Evolutionary conservation across 306 rosid species (phyloP), one percentile per base, ranked within the genome.

Genomic region (Abrus pulchellus): DNA sequence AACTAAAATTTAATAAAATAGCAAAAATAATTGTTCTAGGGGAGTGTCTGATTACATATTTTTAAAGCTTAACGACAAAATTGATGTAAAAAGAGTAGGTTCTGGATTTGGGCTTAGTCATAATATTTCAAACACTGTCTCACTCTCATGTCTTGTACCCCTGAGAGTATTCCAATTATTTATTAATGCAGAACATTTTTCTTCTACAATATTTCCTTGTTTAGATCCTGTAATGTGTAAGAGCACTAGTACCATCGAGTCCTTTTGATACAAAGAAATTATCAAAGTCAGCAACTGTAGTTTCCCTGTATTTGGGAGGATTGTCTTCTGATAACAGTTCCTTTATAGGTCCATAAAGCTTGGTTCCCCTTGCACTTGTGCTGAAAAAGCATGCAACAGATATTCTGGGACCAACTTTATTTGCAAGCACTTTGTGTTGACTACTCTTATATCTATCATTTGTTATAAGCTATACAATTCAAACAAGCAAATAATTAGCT

Each of bases 301-400:
- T 84, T 65, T 73, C 90, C 49, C 78, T 76, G 14, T 89, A 92
- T 27, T 68, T 85, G 6, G 92, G 87, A 57, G 89, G 90, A 29
- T 85, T 80, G 3, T 85, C 64, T 83, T 89, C 84, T 0, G 88
- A 89, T 71, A 86, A 28, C 4, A 89, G 67, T 41, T 92, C 90
- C 59, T 90, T 78, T 8, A 90, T 88, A 1, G 93, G 92, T 67
- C 87, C 89, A 74, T 76, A 84, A 8, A 28, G 9, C 61, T 47
- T 83, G 0, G 76, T 76, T 28, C 60, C n/a, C 72, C 5, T 6
- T 13, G 27, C 8, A 34, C 27, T 53, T 4, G 84, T 12, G 30
- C 72, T 1, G 71, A 85, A 85, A 72, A 85, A 71, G 41, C 83
- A 5, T 29, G 85, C 83, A 30, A 77, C 8, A 7, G 88, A 85